Evolutionary conservation across 164 flowering plant genomes (phyloP), one percentile per base, ranked within the genome.

Genomic region (Vitis labrusca): DNA sequence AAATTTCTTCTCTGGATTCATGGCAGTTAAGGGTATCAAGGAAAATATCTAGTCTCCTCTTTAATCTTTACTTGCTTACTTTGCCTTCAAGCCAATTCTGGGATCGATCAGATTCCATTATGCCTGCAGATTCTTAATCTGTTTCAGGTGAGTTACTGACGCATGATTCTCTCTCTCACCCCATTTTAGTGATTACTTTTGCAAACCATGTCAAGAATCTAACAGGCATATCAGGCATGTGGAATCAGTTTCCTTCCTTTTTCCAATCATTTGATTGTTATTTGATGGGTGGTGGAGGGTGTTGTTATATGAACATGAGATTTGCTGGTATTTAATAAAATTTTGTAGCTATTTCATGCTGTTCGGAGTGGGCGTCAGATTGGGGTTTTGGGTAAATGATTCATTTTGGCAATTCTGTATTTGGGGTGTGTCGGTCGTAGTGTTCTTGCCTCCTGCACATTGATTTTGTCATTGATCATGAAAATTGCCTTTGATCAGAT

Each of bases 21-120:
- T 63, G 17, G 70, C 52, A 55, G 47, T 48, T 14, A 14, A 47
- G 56, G 51, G n/a, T 13, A 57, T 30, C 50, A 48, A 2, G 52
- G 64, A 16, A 54, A 63, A 16, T 44, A 47, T 68, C 30, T 9
- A 10, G 17, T 37, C 56, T 50, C 56, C 17, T 53, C 9, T 53
- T 65, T 10, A 3, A 16, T 71, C 47, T 58, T 29, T 17, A 4
- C 56, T 8, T 52, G 16, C 14, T 57, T 71, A 65, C 64, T 65
- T 68, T 74, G 73, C 58, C 55, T 71, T 64, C 49, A 15, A 68
- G 73, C 71, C 69, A 54, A 64, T 68, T 71, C 68, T 59, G 70
- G 66, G 70, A 71, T 65, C 74, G 61, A 27, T 51, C 68, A 11
- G 68, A 66, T 75, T 70, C 67, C 59, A 17, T 16, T 71, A 65